Evolutionary conservation across 768 basidiomycete genomes (phyloP).

Genomic region (Boletus huronensis): DNA sequence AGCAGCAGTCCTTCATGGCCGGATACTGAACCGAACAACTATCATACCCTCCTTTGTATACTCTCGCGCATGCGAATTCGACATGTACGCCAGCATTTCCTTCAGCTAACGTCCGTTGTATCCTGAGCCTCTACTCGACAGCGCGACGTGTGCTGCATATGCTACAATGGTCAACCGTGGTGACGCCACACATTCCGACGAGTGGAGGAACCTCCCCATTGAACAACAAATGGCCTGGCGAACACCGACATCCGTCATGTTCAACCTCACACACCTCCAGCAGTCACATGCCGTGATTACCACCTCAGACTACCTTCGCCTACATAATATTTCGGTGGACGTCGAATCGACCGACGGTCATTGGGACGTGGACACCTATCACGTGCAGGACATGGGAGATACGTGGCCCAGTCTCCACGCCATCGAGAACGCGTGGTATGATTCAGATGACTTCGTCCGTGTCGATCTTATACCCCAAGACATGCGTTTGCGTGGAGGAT

Average conservation of each 20-base stretch:
- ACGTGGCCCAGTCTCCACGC: conserved; percentile 26
- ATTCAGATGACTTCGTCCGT: conserved; percentile 32
- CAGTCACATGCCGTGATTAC: conserved; percentile 37
- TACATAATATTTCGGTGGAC: conserved; percentile 34
- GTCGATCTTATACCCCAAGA: conserved; percentile 35
- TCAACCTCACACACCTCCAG: conserved; percentile 41
- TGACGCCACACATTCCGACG: conserved; percentile 36
- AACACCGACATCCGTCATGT: conserved; percentile 38
- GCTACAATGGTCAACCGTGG: conserved; percentile 45
- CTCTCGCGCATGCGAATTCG: conserved; percentile 43
- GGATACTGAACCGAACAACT: conserved; percentile 40
- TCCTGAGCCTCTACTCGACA: conserved; percentile 6
- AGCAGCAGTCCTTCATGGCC: conserved; percentile 41
- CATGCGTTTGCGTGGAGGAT: conserved; percentile 32
- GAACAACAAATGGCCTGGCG: conserved; percentile 37
- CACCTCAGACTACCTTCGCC: conserved; percentile 40
- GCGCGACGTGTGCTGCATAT: conserved; percentile 38
- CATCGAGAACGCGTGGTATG: conserved; percentile 40
- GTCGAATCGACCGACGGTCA: conserved; percentile 36
- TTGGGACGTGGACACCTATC: conserved; percentile 38
- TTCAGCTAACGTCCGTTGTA: not conserved
- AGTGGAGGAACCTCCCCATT: conserved; percentile 39
- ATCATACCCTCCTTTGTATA: conserved; percentile 47
- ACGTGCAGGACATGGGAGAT: conserved; percentile 17
- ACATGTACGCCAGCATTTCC: conserved; percentile 17